Evolutionary conservation across 305 asterid genomes (phyloP).

Genomic region (Solanum chacoense): DNA sequence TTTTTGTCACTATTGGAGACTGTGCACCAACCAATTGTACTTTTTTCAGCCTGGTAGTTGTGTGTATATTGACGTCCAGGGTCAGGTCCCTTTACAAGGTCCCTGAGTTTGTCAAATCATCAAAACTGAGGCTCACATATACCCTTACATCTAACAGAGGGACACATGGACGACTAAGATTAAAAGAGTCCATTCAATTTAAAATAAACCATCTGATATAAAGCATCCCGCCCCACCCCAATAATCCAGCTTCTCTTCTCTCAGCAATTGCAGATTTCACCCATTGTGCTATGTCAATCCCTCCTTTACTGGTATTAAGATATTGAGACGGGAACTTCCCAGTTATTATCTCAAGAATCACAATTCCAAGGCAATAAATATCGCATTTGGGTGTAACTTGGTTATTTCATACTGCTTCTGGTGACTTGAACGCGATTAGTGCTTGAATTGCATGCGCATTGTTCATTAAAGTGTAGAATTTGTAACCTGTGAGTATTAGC

Average conservation of each 20-base stretch:
- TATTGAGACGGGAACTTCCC: conserved; percentile 51
- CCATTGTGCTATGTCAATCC: conserved; percentile 55
- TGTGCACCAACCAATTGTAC: no score
- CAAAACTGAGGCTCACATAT: no score
- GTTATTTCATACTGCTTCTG: conserved; percentile 36
- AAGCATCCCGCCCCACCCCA: no score
- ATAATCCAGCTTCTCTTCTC: conserved; percentile 29
- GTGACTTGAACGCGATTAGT: conserved; percentile 47
- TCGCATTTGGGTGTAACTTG: conserved; percentile 56
- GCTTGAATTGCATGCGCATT: conserved; percentile 32
- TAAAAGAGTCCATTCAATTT: no score
- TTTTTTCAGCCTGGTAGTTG: no score
- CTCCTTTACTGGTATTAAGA: conserved; percentile 36
- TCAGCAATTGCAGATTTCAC: conserved; percentile 37
- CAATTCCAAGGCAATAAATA: conserved; percentile 50
- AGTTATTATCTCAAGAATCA: conserved; percentile 63
- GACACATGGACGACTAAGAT: no score
- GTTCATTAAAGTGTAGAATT: conserved; percentile 28
- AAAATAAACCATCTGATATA: no score
- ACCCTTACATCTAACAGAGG: no score
- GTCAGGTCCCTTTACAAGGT: no score
- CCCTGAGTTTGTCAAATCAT: no score
- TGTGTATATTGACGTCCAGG: no score
- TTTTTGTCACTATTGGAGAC: no score
- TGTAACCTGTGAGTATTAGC: conserved; percentile 54